Base-by-base conservation (phyloP, 2,329 filamentous ascomycete species). In the Bipolaris sorokiniana region DNA sequence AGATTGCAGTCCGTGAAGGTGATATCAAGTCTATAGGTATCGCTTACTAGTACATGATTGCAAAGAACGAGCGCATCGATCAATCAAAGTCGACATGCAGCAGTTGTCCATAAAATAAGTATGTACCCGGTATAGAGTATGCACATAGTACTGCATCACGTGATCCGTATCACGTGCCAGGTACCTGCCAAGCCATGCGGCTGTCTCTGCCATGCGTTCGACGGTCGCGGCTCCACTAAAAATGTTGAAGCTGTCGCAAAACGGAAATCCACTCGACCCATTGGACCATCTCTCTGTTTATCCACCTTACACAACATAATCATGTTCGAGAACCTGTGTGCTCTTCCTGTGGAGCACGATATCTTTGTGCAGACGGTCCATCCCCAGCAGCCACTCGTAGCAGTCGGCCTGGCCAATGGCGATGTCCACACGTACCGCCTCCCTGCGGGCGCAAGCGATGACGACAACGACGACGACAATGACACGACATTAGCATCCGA, bases 301-400 rank as follows among this genome's bases (percentile, higher is more conserved):
- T 33, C 11, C 52, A 54, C 28, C 10, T 15, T 53, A 51, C 47
- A 40, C 11, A 42, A 10, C 37, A 34, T 50, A 18, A 50, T 62
- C 70, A 96, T 96, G 91, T 91, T 96, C 73, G 92, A 97, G 77
- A 96, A 92, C 64, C 85, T 96, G 64, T 97, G 94, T 82, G 92
- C 90, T 23, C 86, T 98, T 44, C 92, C 93, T 62, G 86, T 98
- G 45, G 85, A 86, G 56, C 86, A 90, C 55, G 95, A 98, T 72
- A 83, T 99, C 69, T 98, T 99, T 79, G 80, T 91, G 1, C 92
- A 96, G 77, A 90, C 89, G 11, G 81, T 97, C 18, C 95, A 99
- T 74, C 93, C 95, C 1, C 85, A 84, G 0, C 87, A 93, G 74
- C 91, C 94, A 13, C 80, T 99, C 48, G 83, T 99, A 60, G 90